Percentiles rank a stretch among this genome's conserved stretches.
Conservation (phyloP, 352 stramenopile genomes). For the Globisporangium acanthophoron region DNA sequence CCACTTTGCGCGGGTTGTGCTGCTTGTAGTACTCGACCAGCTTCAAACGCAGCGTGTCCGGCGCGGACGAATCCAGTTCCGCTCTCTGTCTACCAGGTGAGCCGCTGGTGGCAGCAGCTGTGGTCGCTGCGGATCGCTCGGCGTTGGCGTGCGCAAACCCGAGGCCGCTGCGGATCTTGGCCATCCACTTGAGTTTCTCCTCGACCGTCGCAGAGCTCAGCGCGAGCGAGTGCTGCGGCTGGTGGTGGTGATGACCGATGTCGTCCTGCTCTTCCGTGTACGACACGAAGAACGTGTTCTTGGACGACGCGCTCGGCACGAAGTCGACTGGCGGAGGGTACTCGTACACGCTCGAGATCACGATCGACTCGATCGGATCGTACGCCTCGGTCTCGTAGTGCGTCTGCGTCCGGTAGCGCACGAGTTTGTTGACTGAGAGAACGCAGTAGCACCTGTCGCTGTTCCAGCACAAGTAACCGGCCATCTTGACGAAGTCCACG, state of each 20-base stretch:
- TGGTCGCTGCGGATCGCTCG: neutral
- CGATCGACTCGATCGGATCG: conserved; percentile 25
- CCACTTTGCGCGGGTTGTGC: conserved; percentile 86
- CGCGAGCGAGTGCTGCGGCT: conserved; percentile 14
- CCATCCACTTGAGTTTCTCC: conserved; percentile 49
- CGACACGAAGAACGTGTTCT: conserved; percentile 15
- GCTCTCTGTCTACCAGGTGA: neutral
- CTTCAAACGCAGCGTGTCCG: conserved; percentile 24
- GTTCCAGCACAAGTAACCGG: conserved; percentile 36
- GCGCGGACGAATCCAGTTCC: neutral
- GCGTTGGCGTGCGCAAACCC: conserved; percentile 20
- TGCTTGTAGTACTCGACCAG: conserved; percentile 89
- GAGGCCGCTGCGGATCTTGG: conserved; percentile 40
- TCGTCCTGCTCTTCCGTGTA: conserved; percentile 6
- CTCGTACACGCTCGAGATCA: conserved; percentile 42
- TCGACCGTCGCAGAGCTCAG: conserved; percentile 33
- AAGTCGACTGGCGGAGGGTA: conserved; percentile 21
- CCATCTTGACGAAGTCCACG: conserved; percentile 37
- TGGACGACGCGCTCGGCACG: neutral
- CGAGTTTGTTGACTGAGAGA: conserved; percentile 47
- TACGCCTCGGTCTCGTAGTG: conserved; percentile 34
- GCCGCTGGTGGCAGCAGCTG: no score
- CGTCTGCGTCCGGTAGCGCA: conserved; percentile 36
- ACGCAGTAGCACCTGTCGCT: conserved; percentile 33
- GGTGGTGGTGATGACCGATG: neutral